Conservation (phyloP, 495 filamentous ascomycete species). For the Barbatosphaeria neglecta region DNA sequence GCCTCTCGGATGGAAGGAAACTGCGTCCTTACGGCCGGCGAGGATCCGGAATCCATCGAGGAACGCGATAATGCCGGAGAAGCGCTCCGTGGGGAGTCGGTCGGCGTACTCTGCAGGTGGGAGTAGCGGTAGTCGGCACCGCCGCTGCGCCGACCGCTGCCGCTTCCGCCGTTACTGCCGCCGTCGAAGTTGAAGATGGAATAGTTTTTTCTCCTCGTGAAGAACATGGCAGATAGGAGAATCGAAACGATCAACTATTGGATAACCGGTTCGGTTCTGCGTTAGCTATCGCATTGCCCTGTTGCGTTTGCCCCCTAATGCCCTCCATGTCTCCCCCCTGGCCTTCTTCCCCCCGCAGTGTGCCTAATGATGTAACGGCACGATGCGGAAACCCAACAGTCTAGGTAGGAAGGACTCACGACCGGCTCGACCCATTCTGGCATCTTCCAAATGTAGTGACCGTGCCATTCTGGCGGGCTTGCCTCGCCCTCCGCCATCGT, state of each 20-base stretch:
- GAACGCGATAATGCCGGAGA: background rate
- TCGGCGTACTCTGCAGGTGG: background rate
- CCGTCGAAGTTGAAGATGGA: conserved; percentile 19
- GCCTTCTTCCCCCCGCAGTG: background rate
- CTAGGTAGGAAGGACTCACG: background rate
- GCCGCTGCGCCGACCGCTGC: no score
- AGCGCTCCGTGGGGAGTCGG: background rate
- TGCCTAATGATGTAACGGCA: background rate
- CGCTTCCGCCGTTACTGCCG: no score
- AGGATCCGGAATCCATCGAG: background rate
- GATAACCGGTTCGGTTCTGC: no score
- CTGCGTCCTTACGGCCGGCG: background rate
- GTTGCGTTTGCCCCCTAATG: background rate
- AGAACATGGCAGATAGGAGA: conserved; percentile 37
- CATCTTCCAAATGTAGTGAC: background rate
- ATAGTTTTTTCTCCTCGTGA: conserved; percentile 37
- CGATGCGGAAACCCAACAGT: no score
- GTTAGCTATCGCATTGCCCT: background rate
- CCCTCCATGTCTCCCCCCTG: background rate
- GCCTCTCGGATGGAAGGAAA: conserved; percentile 1
- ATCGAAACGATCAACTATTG: conserved; percentile 40
- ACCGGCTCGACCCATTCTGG: conserved; percentile 4
- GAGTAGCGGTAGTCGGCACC: background rate
- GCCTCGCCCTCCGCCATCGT: background rate
- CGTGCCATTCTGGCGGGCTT: background rate